Conservation (phyloP, 345 rosid genomes). For the Melaleuca quinquenervia region DNA sequence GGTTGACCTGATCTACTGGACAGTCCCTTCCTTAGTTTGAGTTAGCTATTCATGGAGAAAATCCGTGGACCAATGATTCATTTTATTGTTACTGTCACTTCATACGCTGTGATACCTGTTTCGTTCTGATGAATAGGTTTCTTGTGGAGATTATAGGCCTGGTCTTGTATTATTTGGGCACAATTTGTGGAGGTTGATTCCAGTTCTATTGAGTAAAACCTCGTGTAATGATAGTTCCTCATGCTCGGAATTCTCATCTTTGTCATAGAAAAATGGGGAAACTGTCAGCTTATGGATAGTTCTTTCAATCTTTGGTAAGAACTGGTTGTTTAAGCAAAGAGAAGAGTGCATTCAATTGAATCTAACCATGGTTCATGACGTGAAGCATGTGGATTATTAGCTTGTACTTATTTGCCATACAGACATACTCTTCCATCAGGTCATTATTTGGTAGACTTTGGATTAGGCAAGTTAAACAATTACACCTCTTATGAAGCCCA, state of each 20-base stretch:
- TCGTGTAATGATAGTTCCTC: background rate
- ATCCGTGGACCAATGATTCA: background rate
- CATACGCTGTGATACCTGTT: accelerated
- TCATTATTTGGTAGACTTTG: background rate
- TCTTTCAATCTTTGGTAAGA: background rate
- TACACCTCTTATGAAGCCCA: background rate
- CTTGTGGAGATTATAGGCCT: background rate
- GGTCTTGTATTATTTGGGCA: background rate
- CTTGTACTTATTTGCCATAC: background rate
- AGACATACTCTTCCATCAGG: background rate
- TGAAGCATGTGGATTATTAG: background rate
- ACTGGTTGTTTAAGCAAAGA: background rate
- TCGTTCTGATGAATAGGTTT: background rate
- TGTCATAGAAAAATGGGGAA: background rate
- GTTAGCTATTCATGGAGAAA: background rate
- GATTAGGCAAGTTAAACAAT: background rate
- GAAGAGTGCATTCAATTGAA: background rate
- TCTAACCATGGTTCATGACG: background rate
- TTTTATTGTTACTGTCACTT: background rate
- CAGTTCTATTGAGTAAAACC: background rate
- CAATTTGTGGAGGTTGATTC: background rate
- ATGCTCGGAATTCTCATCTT: background rate
- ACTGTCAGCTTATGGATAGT: background rate
- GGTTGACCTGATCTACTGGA: background rate
- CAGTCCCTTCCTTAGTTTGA: background rate